Percentiles rank a stretch among this genome's conserved stretches.
Conservation (phyloP, 2,329 filamentous ascomycete species). For the Metarhizium humberi region DNA sequence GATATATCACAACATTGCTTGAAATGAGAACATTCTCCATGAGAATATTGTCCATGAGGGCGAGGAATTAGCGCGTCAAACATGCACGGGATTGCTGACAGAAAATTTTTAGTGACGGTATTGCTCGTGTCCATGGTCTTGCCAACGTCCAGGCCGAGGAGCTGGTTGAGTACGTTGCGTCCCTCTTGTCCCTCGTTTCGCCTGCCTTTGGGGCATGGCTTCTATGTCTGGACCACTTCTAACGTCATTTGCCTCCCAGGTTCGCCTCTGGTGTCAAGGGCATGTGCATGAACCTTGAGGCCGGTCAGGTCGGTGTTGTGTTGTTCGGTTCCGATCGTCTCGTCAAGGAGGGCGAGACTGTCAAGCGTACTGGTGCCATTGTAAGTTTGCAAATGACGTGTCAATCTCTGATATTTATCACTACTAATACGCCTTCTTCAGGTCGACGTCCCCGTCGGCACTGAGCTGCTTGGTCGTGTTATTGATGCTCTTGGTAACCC, state of each 20-base stretch:
- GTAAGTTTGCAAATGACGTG: conserved; percentile 43
- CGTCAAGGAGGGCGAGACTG: conserved; percentile 98
- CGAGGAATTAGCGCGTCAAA: background rate
- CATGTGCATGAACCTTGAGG: conserved; percentile 99
- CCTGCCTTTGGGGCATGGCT: background rate
- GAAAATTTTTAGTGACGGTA: conserved; percentile 76
- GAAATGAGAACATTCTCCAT: background rate
- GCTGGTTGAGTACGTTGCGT: conserved; percentile 84
- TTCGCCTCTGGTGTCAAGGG: conserved; percentile 99
- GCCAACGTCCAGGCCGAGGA: conserved; percentile 99
- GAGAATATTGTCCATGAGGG: background rate
- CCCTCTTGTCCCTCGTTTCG: background rate
- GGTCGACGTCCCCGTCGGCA: conserved; percentile 94
- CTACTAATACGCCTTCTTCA: conserved; percentile 29
- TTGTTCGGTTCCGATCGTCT: conserved; percentile 99
- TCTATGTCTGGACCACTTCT: conserved; percentile 7
- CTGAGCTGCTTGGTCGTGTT: conserved; percentile 92
- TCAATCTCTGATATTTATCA: background rate
- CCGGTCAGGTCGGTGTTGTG: conserved; percentile 99
- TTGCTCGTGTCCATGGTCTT: conserved; percentile 99
- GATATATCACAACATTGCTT: background rate
- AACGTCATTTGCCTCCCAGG: conserved; percentile 37
- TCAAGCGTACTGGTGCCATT: conserved; percentile 99
- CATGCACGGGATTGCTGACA: conserved; percentile 17
- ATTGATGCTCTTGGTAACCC: conserved; percentile 98